Evolutionary conservation across 2,329 filamentous ascomycete genomes (phyloP).

Genomic region (Talaromyces albobiverticillius): DNA sequence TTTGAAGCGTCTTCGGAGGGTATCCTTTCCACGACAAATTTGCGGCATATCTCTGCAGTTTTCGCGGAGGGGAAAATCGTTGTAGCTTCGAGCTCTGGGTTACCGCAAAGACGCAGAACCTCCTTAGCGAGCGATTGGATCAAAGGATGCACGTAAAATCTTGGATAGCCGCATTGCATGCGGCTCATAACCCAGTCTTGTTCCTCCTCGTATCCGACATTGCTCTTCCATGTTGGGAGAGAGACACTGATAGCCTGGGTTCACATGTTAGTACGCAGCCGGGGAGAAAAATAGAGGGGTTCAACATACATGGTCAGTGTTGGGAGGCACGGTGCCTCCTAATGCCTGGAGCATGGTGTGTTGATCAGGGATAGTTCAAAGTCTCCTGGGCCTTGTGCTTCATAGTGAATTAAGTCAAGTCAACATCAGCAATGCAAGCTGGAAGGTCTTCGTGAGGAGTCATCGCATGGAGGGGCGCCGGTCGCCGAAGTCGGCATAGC

Average conservation of each 20-base stretch:
- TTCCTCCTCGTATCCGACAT: constrained; percentile 91
- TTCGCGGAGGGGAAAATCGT: constrained; percentile 77
- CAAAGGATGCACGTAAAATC: constrained; percentile 87
- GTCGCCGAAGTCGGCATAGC: constrained; percentile 10
- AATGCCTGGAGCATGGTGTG: constrained; percentile 41
- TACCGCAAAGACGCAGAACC: constrained; percentile 59
- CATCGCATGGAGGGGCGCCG: constrained; percentile 6
- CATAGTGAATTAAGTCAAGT: not conserved
- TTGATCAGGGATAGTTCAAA: constrained; percentile 5
- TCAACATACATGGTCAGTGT: constrained; percentile 70
- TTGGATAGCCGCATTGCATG: constrained; percentile 88
- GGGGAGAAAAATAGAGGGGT: not conserved
- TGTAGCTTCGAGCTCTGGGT: constrained; percentile 58
- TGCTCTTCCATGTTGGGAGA: constrained; percentile 86
- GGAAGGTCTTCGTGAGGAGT: not conserved
- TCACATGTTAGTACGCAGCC: not conserved
- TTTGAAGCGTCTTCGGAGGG: constrained; percentile 41
- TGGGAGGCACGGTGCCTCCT: constrained; percentile 71
- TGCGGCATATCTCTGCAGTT: constrained; percentile 68
- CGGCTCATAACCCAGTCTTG: constrained; percentile 78
- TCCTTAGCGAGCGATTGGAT: constrained; percentile 71
- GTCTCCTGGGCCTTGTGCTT: not conserved
- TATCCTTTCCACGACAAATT: constrained; percentile 61
- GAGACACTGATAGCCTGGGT: constrained; percentile 89
- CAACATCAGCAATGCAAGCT: not conserved